phyloP scores from a whole-genome alignment of 352 stramenopile genomes.

The Globisporangium spinosum region DNA sequence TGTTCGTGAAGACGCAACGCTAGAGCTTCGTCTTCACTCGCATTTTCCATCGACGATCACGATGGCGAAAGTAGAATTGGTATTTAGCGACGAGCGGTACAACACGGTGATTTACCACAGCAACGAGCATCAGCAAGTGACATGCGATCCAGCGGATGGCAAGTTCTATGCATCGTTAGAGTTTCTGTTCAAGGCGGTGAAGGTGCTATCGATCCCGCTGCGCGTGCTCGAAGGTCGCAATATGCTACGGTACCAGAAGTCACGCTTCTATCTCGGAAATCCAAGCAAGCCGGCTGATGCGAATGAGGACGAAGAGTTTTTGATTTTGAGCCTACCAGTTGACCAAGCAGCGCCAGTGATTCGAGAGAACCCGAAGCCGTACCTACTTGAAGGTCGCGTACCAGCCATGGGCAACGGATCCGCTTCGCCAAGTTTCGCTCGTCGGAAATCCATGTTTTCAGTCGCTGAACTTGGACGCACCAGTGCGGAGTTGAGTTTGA shows the following conservation, averaged over 20 bases:
- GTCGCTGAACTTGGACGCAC: constrained; percentile 30
- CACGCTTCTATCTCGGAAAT: constrained; percentile 50
- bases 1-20: constrained; percentile 56
- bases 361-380: constrained; percentile 36
- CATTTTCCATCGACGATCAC: constrained; percentile 53
- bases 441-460: constrained; percentile 78
- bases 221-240: constrained; percentile 50
- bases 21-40: constrained; percentile 48
- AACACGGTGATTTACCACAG: constrained; percentile 54
- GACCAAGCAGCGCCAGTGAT: constrained; percentile 33
- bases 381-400: constrained; percentile 56
- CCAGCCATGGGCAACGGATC: constrained; percentile 83
- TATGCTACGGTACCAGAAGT: constrained; percentile 59
- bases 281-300: constrained; percentile 20
- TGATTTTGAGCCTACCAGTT: constrained; percentile 61
- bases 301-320: constrained; percentile 26
- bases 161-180: constrained; percentile 43
- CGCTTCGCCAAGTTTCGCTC: constrained; percentile 79
- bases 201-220: constrained; percentile 43
- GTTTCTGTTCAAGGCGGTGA: constrained; percentile 38
- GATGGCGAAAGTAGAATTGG: constrained; percentile 59
- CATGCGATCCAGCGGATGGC: constrained; percentile 25
- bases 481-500: constrained; percentile 27
- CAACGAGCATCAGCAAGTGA: constrained; percentile 7
- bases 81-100: constrained; percentile 78